These are phyloP conservation scores for Trichoderma sp. DNA, from an alignment of 2,329 filamentous ascomycete species.

Conservation along the genomic window DNA sequence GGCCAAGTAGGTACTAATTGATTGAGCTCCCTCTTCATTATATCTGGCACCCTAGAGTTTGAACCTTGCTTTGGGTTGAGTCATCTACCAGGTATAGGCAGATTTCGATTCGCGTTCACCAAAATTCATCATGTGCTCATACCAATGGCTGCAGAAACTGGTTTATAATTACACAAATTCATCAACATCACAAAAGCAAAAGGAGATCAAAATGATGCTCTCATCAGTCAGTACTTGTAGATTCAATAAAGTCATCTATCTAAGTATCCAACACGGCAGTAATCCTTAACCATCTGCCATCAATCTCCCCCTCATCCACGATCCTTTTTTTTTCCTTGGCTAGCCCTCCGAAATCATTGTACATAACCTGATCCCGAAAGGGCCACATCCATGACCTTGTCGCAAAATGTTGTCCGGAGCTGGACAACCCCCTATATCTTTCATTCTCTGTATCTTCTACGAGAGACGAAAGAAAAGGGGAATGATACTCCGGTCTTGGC, in stretches of 20 bases:
- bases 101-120: background rate
- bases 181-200: background rate
- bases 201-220: background rate
- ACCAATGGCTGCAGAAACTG: too few relatives aligned
- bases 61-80: fast-evolving
- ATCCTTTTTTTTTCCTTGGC: constrained; percentile 26
- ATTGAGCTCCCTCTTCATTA: background rate
- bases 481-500: constrained; percentile 27
- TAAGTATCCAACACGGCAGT: constrained; percentile 19
- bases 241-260: constrained; percentile 53
- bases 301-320: constrained; percentile 27
- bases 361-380: constrained; percentile 27
- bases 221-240: constrained; percentile 33
- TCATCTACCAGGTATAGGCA: background rate
- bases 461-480: background rate
- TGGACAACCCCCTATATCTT: constrained; percentile 23
- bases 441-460: constrained; percentile 17
- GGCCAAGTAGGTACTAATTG: too few relatives aligned
- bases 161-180: too few relatives aligned
- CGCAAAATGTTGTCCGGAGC: constrained; percentile 22
- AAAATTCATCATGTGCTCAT: background rate
- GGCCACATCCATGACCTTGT: constrained; percentile 32
- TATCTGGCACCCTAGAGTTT: background rate
- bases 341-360: constrained; percentile 30
- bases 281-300: constrained; percentile 24